These are phyloP conservation scores for Isabelozyma pseudorhagii DNA, from an alignment of 805 yeast species.

Conservation along the genomic window DNA sequence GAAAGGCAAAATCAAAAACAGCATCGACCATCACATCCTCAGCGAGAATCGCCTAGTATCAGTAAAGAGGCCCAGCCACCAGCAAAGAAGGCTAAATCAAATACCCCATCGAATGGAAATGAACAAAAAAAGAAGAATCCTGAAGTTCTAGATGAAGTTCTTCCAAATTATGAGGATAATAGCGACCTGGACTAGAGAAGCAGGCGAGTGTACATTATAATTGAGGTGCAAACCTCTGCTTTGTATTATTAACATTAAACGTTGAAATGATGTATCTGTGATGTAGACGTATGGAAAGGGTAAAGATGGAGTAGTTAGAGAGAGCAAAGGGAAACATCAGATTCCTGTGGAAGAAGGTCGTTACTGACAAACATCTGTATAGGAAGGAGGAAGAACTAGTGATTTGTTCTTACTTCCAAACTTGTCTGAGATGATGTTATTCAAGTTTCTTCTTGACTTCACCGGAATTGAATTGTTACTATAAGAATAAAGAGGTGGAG, in stretches of 20 bases:
- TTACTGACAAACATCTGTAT: background rate
- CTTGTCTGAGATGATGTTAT: background rate
- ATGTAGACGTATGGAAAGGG: no score
- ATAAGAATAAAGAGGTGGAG: conserved; percentile 9
- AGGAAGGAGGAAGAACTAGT: background rate
- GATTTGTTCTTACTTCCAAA: background rate
- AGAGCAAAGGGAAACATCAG: background rate
- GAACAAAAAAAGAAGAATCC: conserved; percentile 6
- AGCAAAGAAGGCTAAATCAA: background rate
- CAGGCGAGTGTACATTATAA: background rate
- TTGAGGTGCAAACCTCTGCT: background rate
- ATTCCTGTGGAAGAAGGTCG: no score
- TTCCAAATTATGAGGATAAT: conserved; percentile 38
- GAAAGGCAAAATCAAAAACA: conserved; percentile 25
- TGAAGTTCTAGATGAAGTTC: conserved; percentile 24
- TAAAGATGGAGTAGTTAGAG: no score
- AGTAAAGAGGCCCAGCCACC: background rate
- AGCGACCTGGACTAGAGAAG: conserved; percentile 23
- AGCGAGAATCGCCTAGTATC: background rate
- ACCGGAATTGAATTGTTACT: background rate
- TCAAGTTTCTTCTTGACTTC: background rate
- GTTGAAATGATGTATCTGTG: background rate
- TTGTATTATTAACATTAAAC: background rate
- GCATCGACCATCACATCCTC: conserved; percentile 1
- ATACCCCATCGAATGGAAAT: background rate